Conservation (phyloP, 73 alveolate species). For the Tetrahymena thermophila region DNA sequence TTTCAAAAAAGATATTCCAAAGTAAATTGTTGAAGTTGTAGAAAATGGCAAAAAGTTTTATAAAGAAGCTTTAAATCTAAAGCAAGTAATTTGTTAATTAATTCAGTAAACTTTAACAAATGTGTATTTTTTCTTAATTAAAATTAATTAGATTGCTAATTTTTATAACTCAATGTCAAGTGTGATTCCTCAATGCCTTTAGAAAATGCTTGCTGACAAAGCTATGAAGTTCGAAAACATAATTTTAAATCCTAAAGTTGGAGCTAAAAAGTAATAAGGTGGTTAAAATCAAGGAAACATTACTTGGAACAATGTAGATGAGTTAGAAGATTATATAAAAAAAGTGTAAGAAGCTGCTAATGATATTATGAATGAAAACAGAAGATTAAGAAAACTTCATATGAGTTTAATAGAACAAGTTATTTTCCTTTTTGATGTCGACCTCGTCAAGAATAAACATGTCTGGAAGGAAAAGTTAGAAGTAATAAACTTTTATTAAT, state of each 20-base stretch:
- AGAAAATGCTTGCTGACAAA: constrained; percentile 86
- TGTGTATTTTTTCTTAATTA: neutral
- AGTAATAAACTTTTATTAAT: constrained; percentile 18
- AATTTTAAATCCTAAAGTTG: constrained; percentile 58
- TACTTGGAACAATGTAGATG: constrained; percentile 79
- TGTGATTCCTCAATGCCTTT: constrained; percentile 92
- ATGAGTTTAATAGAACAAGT: constrained; percentile 68
- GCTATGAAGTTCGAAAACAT: constrained; percentile 89
- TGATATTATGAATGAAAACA: constrained; percentile 86
- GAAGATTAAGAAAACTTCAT: constrained; percentile 92
- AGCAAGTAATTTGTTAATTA: constrained; percentile 45
- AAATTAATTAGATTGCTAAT: constrained; percentile 62
- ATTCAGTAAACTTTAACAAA: neutral
- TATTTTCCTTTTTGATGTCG: constrained; percentile 74
- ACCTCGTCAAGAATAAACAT: constrained; percentile 80
- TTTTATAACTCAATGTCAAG: constrained; percentile 92
- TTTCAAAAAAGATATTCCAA: constrained; percentile 64
- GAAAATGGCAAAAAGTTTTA: constrained; percentile 88
- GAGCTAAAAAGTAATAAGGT: neutral
- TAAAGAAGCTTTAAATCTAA: constrained; percentile 93
- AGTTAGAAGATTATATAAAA: constrained; percentile 85
- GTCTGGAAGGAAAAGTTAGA: constrained; percentile 92
- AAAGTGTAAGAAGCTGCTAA: constrained; percentile 89
- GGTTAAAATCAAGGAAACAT: constrained; percentile 62
- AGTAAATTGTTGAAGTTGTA: constrained; percentile 60